Percentiles rank a stretch among this genome's conserved stretches.
Conservation (phyloP, 352 stramenopile genomes). For the Phytopythium vexans region DNA sequence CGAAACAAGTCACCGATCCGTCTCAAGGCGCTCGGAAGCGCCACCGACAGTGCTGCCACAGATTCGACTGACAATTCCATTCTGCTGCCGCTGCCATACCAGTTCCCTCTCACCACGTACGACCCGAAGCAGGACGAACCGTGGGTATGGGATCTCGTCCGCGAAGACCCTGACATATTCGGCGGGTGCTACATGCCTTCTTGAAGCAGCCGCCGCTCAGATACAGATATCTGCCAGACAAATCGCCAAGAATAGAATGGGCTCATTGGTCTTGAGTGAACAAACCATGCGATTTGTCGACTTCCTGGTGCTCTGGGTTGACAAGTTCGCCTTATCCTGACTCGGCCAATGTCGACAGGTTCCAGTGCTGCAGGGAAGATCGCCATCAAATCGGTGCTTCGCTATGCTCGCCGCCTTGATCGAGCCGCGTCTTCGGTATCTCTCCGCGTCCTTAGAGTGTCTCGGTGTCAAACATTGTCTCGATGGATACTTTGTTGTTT, state of each 20-base stretch:
- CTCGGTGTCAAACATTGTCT: no score
- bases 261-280: conserved; percentile 1
- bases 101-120: conserved; percentile 68
- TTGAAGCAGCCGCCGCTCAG: conserved; percentile 3
- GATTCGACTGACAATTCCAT: conserved; percentile 1
- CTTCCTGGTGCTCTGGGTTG: no score
- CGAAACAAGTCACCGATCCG: conserved; percentile 1
- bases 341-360: no score
- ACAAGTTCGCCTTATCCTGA: no score
- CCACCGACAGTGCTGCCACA: not conserved
- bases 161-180: conserved; percentile 65
- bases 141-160: conserved; percentile 78
- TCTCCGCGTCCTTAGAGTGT: no score
- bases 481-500: no score
- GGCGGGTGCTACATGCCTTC: conserved; percentile 64
- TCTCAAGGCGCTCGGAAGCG: conserved; percentile 35
- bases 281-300: conserved; percentile 1
- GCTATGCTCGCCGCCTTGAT: no score
- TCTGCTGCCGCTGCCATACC: conserved; percentile 60
- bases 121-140: conserved; percentile 67
- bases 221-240: not conserved
- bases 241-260: no score
- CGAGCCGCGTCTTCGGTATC: no score
- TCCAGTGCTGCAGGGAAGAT: no score
- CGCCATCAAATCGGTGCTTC: no score